Conservation (phyloP, 148 eudicot genomes). For the Nepenthes gracilis region DNA sequence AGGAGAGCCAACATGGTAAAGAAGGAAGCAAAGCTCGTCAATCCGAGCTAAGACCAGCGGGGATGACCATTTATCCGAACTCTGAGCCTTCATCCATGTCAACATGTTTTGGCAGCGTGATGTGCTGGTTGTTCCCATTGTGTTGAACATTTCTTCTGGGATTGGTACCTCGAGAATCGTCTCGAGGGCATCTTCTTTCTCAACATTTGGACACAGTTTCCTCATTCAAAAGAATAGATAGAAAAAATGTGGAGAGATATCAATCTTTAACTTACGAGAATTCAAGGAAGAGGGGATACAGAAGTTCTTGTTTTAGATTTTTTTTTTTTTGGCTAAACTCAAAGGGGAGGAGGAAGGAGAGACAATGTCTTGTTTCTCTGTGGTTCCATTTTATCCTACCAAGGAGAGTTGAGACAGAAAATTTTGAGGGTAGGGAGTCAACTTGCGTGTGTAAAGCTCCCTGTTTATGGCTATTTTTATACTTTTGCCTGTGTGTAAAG, state of each 20-base stretch:
- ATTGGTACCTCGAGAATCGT: conserved; percentile 90
- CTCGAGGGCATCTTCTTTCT: conserved; percentile 75
- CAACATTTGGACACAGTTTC: conserved; percentile 83
- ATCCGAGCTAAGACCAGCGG: conserved; percentile 60
- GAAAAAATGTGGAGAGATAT: background rate
- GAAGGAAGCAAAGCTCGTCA: conserved; percentile 82
- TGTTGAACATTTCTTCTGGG: conserved; percentile 84
- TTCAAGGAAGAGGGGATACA: too few relatives aligned
- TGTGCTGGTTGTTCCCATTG: conserved; percentile 52
- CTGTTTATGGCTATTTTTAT: too few relatives aligned
- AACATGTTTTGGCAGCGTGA: conserved; percentile 78
- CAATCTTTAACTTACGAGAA: background rate
- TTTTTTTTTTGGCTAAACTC: too few relatives aligned
- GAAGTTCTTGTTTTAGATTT: too few relatives aligned
- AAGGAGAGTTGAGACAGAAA: too few relatives aligned
- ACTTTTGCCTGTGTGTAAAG: too few relatives aligned
- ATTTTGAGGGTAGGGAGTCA: too few relatives aligned
- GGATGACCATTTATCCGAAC: conserved; percentile 69
- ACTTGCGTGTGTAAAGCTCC: too few relatives aligned
- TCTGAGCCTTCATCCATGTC: conserved; percentile 93
- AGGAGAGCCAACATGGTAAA: conserved; percentile 68
- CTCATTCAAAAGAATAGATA: conserved; percentile 30
- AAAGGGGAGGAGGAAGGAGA: too few relatives aligned
- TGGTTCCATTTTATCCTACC: too few relatives aligned
- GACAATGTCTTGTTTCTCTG: too few relatives aligned